Percentiles rank a stretch among this genome's conserved stretches.
Evolutionary conservation across 2,329 filamentous ascomycete genomes (phyloP).

Genomic region (Delphinella strobiligena): DNA sequence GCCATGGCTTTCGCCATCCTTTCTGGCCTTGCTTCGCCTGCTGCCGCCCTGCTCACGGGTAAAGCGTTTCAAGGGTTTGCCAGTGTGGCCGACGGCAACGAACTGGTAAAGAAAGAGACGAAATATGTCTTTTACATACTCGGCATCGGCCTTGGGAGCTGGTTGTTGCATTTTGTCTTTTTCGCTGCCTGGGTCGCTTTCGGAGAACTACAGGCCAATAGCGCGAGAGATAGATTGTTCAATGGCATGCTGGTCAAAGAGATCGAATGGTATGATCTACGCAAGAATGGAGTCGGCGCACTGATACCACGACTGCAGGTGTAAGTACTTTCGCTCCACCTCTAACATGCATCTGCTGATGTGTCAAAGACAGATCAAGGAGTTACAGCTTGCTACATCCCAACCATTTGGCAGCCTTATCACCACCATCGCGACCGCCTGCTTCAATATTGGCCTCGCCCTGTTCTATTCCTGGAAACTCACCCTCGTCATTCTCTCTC

Average conservation of each 20-base stretch:
- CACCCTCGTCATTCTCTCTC: conserved; percentile 65
- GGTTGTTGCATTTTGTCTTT: conserved; percentile 55
- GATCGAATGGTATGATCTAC: conserved; percentile 70
- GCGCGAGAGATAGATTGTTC: conserved; percentile 55
- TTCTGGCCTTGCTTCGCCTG: conserved; percentile 51
- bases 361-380: conserved; percentile 58
- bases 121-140: conserved; percentile 52
- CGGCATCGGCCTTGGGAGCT: conserved; percentile 51
- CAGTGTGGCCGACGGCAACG: conserved; percentile 46
- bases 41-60: conserved; percentile 59
- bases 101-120: conserved; percentile 45
- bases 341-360: conserved; percentile 12
- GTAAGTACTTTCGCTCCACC: conserved; percentile 48
- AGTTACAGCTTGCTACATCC: conserved; percentile 69
- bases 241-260: conserved; percentile 56
- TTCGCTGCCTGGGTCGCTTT: conserved; percentile 63
- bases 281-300: conserved; percentile 58
- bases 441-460: conserved; percentile 58
- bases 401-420: conserved; percentile 64
- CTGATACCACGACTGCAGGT: conserved; percentile 61
- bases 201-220: conserved; percentile 66
- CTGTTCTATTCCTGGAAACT: conserved; percentile 75
- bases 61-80: conserved; percentile 62
- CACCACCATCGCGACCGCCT: conserved; percentile 50
- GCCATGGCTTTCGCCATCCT: conserved; percentile 46